Evolutionary conservation across 2,329 filamentous ascomycete species (phyloP).

Genomic region (Graphilbum sp.): DNA sequence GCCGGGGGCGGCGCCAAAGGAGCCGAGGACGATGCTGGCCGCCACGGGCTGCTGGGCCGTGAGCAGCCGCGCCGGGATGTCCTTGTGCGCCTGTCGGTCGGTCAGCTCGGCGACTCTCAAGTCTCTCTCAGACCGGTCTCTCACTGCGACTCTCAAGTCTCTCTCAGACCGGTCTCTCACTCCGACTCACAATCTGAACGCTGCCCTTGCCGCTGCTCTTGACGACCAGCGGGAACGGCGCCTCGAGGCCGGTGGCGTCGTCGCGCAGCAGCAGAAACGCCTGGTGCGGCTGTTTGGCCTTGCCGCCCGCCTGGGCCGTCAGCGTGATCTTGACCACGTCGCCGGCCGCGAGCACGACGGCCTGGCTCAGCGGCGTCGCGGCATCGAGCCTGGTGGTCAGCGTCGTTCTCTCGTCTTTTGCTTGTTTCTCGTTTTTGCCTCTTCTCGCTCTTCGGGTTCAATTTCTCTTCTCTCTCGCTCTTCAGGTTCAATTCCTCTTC

Average conservation of each 20-base stretch:
- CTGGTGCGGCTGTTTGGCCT: conserved; percentile 77
- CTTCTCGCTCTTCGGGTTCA: too few species aligned
- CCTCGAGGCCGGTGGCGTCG: conserved; percentile 58
- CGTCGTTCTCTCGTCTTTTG: too few species aligned
- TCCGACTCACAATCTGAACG: conserved; percentile 60
- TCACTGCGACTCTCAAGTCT: background rate
- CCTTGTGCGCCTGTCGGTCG: conserved; percentile 61
- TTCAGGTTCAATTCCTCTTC: too few species aligned
- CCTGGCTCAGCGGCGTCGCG: conserved; percentile 42
- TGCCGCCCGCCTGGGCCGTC: conserved; percentile 64
- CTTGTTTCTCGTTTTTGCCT: too few species aligned
- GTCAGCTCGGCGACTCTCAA: too few species aligned
- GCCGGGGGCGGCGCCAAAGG: conserved; percentile 59
- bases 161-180: background rate
- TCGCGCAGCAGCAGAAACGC: conserved; percentile 79
- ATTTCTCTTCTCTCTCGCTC: background rate
- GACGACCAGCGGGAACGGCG: conserved; percentile 67
- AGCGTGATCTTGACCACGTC: conserved; percentile 71
- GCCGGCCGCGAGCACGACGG: conserved; percentile 46
- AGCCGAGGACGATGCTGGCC: conserved; percentile 72
- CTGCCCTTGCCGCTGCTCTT: conserved; percentile 81
- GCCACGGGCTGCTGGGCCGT: conserved; percentile 49
- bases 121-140: background rate
- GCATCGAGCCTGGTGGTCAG: conserved; percentile 34
- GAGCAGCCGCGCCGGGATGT: conserved; percentile 73